phyloP scores from a whole-genome alignment of 148 eudicot genomes.

The Rhododendron simsii region DNA sequence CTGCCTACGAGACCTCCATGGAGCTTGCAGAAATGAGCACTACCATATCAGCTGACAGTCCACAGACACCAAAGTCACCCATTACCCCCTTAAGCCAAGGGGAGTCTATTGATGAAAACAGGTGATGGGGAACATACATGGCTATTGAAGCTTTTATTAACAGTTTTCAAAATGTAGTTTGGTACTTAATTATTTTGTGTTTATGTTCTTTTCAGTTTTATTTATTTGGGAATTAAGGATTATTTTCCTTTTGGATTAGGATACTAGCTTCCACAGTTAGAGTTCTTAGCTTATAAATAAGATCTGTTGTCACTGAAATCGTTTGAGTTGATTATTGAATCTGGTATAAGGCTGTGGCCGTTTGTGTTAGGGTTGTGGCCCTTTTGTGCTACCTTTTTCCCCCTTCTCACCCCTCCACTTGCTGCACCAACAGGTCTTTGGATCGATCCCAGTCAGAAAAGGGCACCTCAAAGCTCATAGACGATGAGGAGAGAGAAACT shows the following conservation, averaged over 20 bases:
- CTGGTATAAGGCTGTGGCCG: no score
- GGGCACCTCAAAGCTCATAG: slow-evolving; percentile 49
- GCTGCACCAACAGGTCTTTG: not conserved
- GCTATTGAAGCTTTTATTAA: not conserved
- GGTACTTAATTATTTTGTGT: not conserved
- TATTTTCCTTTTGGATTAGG: no score
- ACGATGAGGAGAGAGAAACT: slow-evolving; percentile 65
- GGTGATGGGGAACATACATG: not conserved
- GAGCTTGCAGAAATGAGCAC: slow-evolving; percentile 45
- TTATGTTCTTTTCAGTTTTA: no score
- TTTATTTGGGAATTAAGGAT: no score
- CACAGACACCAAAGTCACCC: slow-evolving; percentile 25
- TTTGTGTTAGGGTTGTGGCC: no score
- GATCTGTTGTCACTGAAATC: no score
- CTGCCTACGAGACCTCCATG: slow-evolving; percentile 56
- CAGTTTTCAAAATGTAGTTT: not conserved
- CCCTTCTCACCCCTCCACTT: no score
- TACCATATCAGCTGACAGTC: slow-evolving; percentile 9
- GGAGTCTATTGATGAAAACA: slow-evolving; percentile 18
- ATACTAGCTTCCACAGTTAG: no score
- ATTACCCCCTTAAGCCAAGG: slow-evolving; percentile 21
- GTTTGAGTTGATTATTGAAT: no score
- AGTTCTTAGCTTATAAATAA: no score
- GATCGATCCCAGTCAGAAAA: slow-evolving; percentile 24
- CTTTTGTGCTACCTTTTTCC: no score